phyloP scores from a whole-genome alignment of 2,329 filamentous ascomycete species.

The Verticillium dahliae region DNA sequence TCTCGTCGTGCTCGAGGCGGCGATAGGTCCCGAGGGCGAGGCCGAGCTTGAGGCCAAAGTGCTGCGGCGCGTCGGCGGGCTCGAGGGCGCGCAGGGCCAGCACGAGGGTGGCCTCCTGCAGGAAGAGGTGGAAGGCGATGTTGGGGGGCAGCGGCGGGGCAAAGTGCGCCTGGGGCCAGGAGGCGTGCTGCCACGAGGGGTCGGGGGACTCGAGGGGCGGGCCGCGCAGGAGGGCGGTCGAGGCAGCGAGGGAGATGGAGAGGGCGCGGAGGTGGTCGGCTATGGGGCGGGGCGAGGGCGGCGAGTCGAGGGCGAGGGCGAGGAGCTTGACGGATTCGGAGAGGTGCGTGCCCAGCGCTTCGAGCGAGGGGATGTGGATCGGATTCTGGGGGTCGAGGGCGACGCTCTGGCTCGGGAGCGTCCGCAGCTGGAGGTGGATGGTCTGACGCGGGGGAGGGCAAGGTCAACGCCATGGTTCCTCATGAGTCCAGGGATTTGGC shows the following conservation, averaged over 20 bases:
- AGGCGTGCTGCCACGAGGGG: constrained; percentile 35
- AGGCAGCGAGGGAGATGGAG: constrained; percentile 45
- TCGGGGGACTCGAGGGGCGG: constrained; percentile 27
- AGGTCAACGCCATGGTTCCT: background rate
- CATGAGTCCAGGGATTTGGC: background rate
- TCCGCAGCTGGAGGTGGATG: constrained; percentile 70
- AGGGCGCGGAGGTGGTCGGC: constrained; percentile 50
- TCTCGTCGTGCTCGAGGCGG: constrained; percentile 70
- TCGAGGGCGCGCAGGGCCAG: constrained; percentile 66
- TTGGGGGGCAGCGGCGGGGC: constrained; percentile 41
- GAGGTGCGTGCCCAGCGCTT: constrained; percentile 67
- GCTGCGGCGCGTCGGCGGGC: constrained; percentile 54
- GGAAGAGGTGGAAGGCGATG: constrained; percentile 67
- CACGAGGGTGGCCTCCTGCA: constrained; percentile 65
- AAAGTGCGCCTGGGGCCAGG: constrained; percentile 37
- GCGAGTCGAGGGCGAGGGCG: constrained; percentile 58
- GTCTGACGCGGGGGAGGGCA: constrained; percentile 39
- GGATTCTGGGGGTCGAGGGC: constrained; percentile 39
- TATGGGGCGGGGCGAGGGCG: constrained; percentile 50
- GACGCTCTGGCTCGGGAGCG: constrained; percentile 48
- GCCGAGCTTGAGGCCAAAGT: constrained; percentile 60
- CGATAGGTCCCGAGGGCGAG: constrained; percentile 60
- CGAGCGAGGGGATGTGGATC: constrained; percentile 62
- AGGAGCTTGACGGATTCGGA: constrained; percentile 80
- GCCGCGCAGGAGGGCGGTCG: constrained; percentile 50